A percentile compares a stretch with the other conserved stretches of the same genome.
Conservation (phyloP, 805 yeast species). For the Wickerhamomyces chaumierensis region DNA sequence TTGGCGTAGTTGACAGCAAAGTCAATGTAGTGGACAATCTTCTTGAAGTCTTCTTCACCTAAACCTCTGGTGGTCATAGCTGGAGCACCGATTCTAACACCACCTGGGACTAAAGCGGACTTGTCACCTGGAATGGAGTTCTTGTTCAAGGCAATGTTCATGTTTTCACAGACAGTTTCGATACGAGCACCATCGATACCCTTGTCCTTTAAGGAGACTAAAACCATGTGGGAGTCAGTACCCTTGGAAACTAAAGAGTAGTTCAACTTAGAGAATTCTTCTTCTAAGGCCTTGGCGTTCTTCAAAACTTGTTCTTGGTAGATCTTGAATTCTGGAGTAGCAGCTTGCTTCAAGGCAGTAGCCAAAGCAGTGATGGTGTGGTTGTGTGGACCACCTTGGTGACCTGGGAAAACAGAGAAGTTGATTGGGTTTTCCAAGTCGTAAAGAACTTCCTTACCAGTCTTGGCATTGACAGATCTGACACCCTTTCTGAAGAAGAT, state of each 20-base stretch:
- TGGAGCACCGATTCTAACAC: constrained; percentile 94
- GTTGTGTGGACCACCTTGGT: constrained; percentile 99
- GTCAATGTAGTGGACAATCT: constrained; percentile 73
- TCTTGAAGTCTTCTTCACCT: constrained; percentile 74
- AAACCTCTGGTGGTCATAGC: constrained; percentile 98
- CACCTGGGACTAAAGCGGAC: constrained; percentile 93
- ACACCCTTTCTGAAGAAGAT: constrained; percentile 94
- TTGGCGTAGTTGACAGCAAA: constrained; percentile 67
- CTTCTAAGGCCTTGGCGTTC: constrained; percentile 72
- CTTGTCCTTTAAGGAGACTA: constrained; percentile 68
- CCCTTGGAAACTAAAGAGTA: constrained; percentile 80
- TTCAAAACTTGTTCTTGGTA: constrained; percentile 77
- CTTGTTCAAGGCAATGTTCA: constrained; percentile 91
- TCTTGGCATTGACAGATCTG: constrained; percentile 59
- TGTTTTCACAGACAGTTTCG: constrained; percentile 79
- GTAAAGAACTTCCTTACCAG: constrained; percentile 75
- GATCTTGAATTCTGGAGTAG: constrained; percentile 74
- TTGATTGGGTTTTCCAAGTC: constrained; percentile 88
- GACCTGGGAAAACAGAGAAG: constrained; percentile 98
- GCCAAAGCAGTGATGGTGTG: constrained; percentile 96
- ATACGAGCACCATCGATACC: constrained; percentile 91
- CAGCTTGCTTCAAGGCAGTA: constrained; percentile 87
- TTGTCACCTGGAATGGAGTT: constrained; percentile 95
- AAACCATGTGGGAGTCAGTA: constrained; percentile 88
- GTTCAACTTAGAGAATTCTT: constrained; percentile 51